Percentiles rank a stretch among this genome's conserved stretches.
phyloP scores from a whole-genome alignment of 2,329 filamentous ascomycete species.

The Leptographium lundbergii region DNA sequence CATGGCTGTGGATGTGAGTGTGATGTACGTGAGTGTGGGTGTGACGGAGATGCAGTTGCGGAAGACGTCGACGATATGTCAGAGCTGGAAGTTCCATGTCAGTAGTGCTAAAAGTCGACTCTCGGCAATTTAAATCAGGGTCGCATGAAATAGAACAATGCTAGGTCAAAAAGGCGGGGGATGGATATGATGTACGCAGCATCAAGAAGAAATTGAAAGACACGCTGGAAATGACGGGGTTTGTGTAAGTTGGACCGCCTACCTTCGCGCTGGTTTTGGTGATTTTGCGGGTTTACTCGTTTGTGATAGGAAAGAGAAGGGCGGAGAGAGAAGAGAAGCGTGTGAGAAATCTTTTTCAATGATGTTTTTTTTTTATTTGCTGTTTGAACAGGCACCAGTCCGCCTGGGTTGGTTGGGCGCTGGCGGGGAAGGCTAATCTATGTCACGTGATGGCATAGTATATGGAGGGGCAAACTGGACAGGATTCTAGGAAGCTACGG shows the following conservation, averaged over 20 bases:
- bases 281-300: constrained; percentile 1
- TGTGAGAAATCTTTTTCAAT: constrained; percentile 12
- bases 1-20: constrained; percentile 38
- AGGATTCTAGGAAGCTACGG: neutral
- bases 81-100: neutral
- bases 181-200: neutral
- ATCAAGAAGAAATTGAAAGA: neutral
- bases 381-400: constrained; percentile 9
- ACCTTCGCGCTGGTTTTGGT: constrained; percentile 8
- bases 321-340: neutral
- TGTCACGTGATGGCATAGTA: constrained; percentile 8
- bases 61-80: constrained; percentile 4
- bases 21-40: neutral
- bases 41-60: neutral
- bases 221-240: neutral
- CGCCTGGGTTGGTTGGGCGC: constrained; percentile 9
- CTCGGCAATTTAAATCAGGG: neutral
- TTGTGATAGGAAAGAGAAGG: constrained; percentile 4
- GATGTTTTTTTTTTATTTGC: constrained; percentile 11
- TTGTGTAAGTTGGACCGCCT: neutral
- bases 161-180: neutral
- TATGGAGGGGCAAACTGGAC: constrained; percentile 1
- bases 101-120: neutral
- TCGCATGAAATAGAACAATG: neutral
- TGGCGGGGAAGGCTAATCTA: constrained; percentile 1